Evolutionary conservation across 176 grass and related monocot genomes (phyloP), one percentile per base, ranked within the genome.

Genomic region (Eleusine indica): DNA sequence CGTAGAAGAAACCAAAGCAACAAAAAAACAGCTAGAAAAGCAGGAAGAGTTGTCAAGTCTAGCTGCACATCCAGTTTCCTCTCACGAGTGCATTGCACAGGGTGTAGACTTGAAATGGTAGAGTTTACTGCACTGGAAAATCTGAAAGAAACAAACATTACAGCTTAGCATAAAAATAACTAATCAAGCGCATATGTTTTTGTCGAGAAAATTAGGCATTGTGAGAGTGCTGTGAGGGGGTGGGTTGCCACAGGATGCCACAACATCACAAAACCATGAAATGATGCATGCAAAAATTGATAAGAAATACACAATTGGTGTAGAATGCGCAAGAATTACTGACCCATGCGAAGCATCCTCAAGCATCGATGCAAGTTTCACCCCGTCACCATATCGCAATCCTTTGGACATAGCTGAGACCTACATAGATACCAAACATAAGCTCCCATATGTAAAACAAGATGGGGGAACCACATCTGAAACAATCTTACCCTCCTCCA

Each of bases 1-100:
- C 85, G 89, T 39, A 99, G 86, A 74, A 99, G 85, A 87, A 99
- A 90, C 91, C 96, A 99, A 72, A 99, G 89, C 70, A 99, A 83
- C 49, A 73, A 86, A 89, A 98, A 94, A 62, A 98, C 96, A 13
- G 86, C 68, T 28, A 95, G 9, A 79, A 98, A 95, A 52, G 89
- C 93, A 7, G 96, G 96, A 43, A 95, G 54, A 8, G 96, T 98
- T 17, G 96, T 98, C 73, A 95, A 73, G 77, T 98, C 91, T 76
- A 98, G 79, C 82, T 95, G 85, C 68, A 98, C 80, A 7, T 91
- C 91, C 0, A 98, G 65, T 86, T 93, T 98, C 43, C 91, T 95
- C 83, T 93, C 87, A 43, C 91, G 93, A 22, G 91, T 92, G 70
- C 96, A 98, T 65, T 94, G 85, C 22, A 91, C 73, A 53, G 93